Conservation (phyloP, 2,329 filamentous ascomycete species). For the Talaromyces sp. region DNA sequence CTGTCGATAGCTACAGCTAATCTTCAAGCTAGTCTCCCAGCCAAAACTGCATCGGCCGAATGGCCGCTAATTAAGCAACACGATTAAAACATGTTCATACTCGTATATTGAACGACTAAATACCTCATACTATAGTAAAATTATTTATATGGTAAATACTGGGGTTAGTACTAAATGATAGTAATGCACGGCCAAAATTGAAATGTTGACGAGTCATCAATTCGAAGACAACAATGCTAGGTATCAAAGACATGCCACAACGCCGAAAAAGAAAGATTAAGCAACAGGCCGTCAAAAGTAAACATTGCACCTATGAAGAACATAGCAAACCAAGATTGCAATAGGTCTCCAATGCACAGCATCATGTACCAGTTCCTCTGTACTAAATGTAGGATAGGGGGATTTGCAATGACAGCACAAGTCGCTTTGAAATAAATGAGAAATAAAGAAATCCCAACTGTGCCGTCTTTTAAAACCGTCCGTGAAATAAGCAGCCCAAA, state of each 20-base stretch:
- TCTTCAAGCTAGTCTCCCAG: no score
- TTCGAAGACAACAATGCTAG: conserved; percentile 15
- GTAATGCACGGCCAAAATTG: background rate
- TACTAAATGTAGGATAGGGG: background rate
- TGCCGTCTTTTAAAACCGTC: conserved; percentile 11
- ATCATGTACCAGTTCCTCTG: conserved; percentile 7
- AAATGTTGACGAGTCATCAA: background rate
- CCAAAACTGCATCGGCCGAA: no score
- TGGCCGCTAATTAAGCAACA: no score
- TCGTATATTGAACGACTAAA: no score
- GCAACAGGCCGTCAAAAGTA: conserved; percentile 14
- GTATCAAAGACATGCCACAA: conserved; percentile 25
- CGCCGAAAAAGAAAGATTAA: conserved; percentile 23
- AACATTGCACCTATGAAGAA: conserved; percentile 9
- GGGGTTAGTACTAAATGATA: no score
- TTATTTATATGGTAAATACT: no score
- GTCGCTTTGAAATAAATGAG: background rate
- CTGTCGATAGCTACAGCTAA: no score
- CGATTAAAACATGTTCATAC: no score
- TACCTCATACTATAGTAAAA: no score
- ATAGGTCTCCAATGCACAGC: conserved; percentile 19
- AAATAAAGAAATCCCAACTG: conserved; percentile 2
- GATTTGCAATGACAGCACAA: background rate
- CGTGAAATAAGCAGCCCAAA: conserved; percentile 3
- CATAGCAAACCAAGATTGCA: conserved; percentile 17